phyloP scores from a whole-genome alignment of 257 asterid genomes.

The Jaltomata sinuosa region DNA sequence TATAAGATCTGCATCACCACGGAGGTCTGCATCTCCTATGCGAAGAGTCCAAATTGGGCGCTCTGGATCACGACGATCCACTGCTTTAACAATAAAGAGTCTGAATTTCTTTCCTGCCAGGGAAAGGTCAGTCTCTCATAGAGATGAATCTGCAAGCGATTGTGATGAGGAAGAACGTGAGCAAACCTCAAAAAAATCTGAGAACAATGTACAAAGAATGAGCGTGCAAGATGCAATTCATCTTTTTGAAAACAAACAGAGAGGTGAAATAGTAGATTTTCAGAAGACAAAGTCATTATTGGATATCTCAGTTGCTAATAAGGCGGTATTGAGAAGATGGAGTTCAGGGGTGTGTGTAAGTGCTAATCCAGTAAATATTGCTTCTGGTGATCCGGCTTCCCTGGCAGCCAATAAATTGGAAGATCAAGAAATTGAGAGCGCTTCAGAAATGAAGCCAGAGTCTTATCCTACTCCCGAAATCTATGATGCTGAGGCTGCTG shows the following conservation, averaged over 20 bases:
- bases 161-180: conserved; percentile 57
- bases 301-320: conserved; percentile 44
- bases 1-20: conserved; percentile 71
- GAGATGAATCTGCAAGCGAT: conserved; percentile 32
- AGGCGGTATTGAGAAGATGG: conserved; percentile 93
- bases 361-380: conserved; percentile 29
- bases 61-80: conserved; percentile 83
- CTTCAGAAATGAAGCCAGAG: conserved; percentile 32
- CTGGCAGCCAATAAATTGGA: conserved; percentile 21
- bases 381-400: conserved; percentile 21
- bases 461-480: conserved; percentile 2
- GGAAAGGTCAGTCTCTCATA: conserved; percentile 41
- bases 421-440: conserved; percentile 12
- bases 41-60: conserved; percentile 90
- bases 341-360: conserved; percentile 66
- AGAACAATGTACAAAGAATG: conserved; percentile 32
- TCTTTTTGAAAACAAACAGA: conserved; percentile 91
- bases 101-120: conserved; percentile 58
- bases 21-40: conserved; percentile 99
- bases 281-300: conserved; percentile 30
- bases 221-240: conserved; percentile 92
- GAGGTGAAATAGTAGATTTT: conserved; percentile 45
- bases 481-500: conserved; percentile 20
- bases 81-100: conserved; percentile 84
- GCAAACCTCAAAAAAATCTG: conserved; percentile 46